Conservation (phyloP, 768 basidiomycete genomes). For the Zangia roseola region DNA sequence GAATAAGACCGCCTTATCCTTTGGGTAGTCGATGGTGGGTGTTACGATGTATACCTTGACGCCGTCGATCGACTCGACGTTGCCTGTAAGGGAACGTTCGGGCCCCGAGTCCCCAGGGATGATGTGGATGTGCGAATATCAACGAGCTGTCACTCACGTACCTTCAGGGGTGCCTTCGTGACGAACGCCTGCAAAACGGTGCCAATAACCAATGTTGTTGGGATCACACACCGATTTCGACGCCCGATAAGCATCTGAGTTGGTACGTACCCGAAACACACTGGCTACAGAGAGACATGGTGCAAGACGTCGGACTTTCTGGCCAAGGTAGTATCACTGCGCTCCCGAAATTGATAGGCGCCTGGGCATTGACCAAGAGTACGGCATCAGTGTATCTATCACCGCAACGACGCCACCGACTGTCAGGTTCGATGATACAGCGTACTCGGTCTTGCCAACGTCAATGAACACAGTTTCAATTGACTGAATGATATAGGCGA, state of each 20-base stretch:
- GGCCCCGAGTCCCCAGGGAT: too few species aligned
- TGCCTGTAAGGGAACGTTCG: slow-evolving; percentile 43
- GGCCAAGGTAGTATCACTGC: too few species aligned
- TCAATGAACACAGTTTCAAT: too few species aligned
- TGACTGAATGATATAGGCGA: too few species aligned
- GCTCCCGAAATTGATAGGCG: too few species aligned
- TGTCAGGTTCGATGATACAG: too few species aligned
- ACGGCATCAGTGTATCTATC: too few species aligned
- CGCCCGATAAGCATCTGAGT: too few species aligned
- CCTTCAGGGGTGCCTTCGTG: slow-evolving; percentile 51
- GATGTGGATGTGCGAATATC: neutral
- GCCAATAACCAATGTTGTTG: neutral
- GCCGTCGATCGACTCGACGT: slow-evolving; percentile 41
- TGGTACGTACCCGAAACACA: slow-evolving; percentile 56
- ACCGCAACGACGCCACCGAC: too few species aligned
- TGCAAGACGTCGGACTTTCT: neutral
- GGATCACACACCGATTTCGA: neutral
- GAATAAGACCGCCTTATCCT: slow-evolving; percentile 56
- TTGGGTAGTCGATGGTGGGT: slow-evolving; percentile 48
- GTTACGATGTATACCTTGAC: slow-evolving; percentile 53
- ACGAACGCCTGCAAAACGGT: slow-evolving; percentile 38
- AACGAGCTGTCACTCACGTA: slow-evolving; percentile 11
- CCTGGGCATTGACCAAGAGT: slow-evolving; percentile 71
- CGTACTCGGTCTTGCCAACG: too few species aligned
- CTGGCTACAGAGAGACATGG: slow-evolving; percentile 54